Percentiles rank a stretch among this genome's conserved stretches.
Conservation (phyloP, 1,284 basidiomycete species). For the Papiliotrema laurentii region DNA sequence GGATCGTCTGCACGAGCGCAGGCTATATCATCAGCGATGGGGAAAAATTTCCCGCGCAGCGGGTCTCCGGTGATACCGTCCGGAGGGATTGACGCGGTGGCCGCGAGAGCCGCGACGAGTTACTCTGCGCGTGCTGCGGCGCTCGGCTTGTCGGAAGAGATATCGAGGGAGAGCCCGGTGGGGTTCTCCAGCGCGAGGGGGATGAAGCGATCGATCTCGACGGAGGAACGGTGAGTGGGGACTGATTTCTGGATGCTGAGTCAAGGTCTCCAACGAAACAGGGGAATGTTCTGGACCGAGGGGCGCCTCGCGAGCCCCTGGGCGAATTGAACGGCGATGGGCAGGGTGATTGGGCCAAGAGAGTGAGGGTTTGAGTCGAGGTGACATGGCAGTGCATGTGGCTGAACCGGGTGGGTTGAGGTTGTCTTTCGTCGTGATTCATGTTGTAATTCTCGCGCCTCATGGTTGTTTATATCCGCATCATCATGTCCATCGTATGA, state of each 20-base stretch:
- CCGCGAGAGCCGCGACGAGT: slow-evolving; percentile 18
- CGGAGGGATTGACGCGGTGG: slow-evolving; percentile 28
- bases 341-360: background rate
- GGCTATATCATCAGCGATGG: slow-evolving; percentile 20
- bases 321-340: background rate
- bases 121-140: slow-evolving; percentile 11
- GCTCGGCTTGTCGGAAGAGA: slow-evolving; percentile 11
- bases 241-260: background rate
- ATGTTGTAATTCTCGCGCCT: too few species aligned
- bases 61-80: slow-evolving; percentile 30
- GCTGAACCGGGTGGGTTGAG: too few species aligned
- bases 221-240: slow-evolving; percentile 22
- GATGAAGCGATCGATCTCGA: slow-evolving; percentile 23
- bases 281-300: background rate
- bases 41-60: slow-evolving; percentile 3
- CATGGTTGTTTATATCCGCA: too few species aligned
- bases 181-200: slow-evolving; percentile 38
- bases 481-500: too few species aligned
- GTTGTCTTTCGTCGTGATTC: too few species aligned
- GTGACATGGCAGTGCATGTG: too few species aligned
- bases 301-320: slow-evolving; percentile 2
- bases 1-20: slow-evolving; percentile 12
- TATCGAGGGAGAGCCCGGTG: slow-evolving; percentile 9
- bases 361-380: background rate
- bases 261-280: background rate